Base-by-base conservation (phyloP, 202 grass and related monocot species). In the Setaria italica region DNA sequence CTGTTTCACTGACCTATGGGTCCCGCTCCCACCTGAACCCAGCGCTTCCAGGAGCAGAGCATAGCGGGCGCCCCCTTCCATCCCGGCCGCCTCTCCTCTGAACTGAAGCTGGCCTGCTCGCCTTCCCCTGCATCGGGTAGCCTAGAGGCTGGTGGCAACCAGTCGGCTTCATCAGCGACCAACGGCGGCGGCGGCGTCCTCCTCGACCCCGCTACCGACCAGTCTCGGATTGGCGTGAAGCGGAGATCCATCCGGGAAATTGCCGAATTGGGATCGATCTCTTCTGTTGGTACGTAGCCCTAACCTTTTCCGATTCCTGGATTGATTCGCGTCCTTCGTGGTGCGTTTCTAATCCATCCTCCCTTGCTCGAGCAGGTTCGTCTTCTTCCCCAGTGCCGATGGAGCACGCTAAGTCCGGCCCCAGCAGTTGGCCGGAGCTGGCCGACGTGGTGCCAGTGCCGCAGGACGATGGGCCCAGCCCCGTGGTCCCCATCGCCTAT, bases 401-500 rank as follows among this genome's bases (percentile, higher is more conserved):
- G 80, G 54, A 60, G 53, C 21, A 82, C 16, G 25, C 25, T 34
- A 45, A 70, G 39, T 59, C 67, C 29, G 67, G 80, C 6, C 89
- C 92, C 29, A 60, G 80, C 71, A 48, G 66, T 55, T 85, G 93
- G 11, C 89, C 91, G 39, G 96, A 92, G 68, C 87, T 94, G 86
- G 88, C 88, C 37, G 96, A 96, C 62, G 91, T 99, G 66, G 58
- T 32, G 48, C 93, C 96, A 35, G 39, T 99, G 54, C 82, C 87
- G 17, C 93, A 99, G 87, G 93, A 90, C 69, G 93, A 99, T 9
- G 91, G 93, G 7, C 91, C 93, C 51, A 72, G 81, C 82, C 93
- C 93, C 13, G 90, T 96, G 5, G 93, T 92, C 11, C 13, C 91
- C 71, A 99, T 99, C 45, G 87, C 90, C 47, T 98, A 98, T 74